Conservation (phyloP, 2,329 filamentous ascomycete species). For the Hypoxylon sp. region DNA sequence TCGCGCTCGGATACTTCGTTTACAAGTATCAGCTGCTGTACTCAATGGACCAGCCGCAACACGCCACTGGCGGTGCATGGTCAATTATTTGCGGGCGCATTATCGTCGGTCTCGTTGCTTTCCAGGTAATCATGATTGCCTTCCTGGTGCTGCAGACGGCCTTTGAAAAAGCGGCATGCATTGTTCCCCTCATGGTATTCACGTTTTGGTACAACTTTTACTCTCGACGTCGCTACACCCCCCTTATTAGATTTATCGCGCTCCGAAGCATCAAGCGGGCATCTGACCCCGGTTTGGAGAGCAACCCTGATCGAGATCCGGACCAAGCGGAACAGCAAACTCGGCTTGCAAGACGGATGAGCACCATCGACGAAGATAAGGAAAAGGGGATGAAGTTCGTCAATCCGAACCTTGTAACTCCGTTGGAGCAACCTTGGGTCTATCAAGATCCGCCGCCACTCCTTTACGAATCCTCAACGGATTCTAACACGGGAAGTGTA, state of each 20-base stretch:
- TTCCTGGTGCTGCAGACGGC: slow-evolving; percentile 81
- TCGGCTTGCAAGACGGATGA: slow-evolving; percentile 63
- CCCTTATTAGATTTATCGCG: slow-evolving; percentile 92
- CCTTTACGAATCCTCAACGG: slow-evolving; percentile 38
- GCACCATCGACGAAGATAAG: slow-evolving; percentile 77
- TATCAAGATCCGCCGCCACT: slow-evolving; percentile 65
- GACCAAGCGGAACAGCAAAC: slow-evolving; percentile 53
- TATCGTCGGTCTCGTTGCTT: slow-evolving; percentile 85
- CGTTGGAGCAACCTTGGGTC: slow-evolving; percentile 79
- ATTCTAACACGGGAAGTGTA: slow-evolving; percentile 26
- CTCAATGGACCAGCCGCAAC: slow-evolving; percentile 96
- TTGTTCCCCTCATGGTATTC: slow-evolving; percentile 80
- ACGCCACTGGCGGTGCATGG: slow-evolving; percentile 94
- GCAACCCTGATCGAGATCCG: slow-evolving; percentile 57
- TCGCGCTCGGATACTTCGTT: slow-evolving; percentile 83
- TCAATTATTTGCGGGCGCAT: slow-evolving; percentile 95
- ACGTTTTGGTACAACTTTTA: slow-evolving; percentile 93
- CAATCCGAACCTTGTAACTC: slow-evolving; percentile 78
- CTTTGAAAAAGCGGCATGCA: slow-evolving; percentile 76
- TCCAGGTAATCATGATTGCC: slow-evolving; percentile 91
- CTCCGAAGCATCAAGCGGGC: slow-evolving; percentile 82
- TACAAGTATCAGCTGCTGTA: slow-evolving; percentile 99
- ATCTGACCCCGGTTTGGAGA: slow-evolving; percentile 61
- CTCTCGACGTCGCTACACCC: slow-evolving; percentile 83
- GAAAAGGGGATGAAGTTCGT: slow-evolving; percentile 78